Percentiles rank a stretch among this genome's conserved stretches.
Conservation (phyloP, 2,329 filamentous ascomycete genomes). For the Dactylonectria macrodidyma region DNA sequence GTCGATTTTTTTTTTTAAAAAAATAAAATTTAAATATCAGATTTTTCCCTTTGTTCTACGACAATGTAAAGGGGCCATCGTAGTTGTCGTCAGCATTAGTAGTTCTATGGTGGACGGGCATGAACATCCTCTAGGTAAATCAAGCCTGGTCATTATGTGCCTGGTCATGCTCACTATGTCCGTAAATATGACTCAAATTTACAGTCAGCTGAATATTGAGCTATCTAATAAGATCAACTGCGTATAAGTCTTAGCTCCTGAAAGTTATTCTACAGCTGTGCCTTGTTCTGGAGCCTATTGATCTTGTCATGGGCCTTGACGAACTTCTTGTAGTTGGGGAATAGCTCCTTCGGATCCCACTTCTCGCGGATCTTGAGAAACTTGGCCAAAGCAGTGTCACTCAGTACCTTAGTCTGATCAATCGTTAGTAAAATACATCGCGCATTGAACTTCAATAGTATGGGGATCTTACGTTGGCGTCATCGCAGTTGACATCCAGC, state of each 20-base stretch:
- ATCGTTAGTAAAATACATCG: not conserved
- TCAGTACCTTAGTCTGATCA: constrained; percentile 23
- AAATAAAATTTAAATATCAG: too few relatives aligned
- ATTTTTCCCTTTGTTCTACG: too few relatives aligned
- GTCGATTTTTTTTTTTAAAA: too few relatives aligned
- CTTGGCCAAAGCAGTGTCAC: constrained; percentile 25
- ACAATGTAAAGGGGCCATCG: too few relatives aligned
- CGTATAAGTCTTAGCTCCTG: not conserved
- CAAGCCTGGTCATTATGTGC: too few relatives aligned
- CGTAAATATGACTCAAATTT: too few relatives aligned
- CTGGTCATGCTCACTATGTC: too few relatives aligned
- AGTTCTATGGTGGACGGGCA: too few relatives aligned
- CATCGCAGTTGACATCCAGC: constrained; percentile 20
- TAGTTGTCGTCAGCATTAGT: too few relatives aligned
- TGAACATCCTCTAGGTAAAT: too few relatives aligned
- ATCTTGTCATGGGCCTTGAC: constrained; percentile 25
- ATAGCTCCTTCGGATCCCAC: constrained; percentile 33
- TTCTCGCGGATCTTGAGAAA: constrained; percentile 33
- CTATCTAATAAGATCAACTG: too few relatives aligned
- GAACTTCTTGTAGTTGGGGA: constrained; percentile 35
- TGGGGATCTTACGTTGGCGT: constrained; percentile 16
- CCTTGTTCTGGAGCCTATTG: constrained; percentile 22
- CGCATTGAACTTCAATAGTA: not conserved
- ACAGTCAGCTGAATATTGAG: too few relatives aligned
- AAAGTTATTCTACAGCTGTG: constrained; percentile 8